phyloP scores from a whole-genome alignment of 192 early-diverging fungal species.

The Podila epigama region DNA sequence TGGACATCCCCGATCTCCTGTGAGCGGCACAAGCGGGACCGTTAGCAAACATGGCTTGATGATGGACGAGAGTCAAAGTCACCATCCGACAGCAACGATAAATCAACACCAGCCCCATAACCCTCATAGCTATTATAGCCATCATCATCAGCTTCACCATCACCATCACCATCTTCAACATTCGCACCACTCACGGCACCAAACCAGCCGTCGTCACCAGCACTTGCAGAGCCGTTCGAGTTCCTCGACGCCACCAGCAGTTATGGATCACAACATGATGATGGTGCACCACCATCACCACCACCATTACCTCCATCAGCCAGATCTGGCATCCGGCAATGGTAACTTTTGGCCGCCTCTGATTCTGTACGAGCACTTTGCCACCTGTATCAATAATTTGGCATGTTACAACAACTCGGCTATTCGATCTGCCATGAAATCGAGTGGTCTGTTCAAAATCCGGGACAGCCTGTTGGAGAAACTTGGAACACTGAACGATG shows the following conservation, averaged over 20 bases:
- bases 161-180: slow-evolving; percentile 9
- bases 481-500: too few relatives aligned
- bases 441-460: slow-evolving; percentile 52
- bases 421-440: slow-evolving; percentile 50
- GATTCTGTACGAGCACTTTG: slow-evolving; percentile 47
- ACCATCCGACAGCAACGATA: neutral
- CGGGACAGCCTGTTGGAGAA: slow-evolving; percentile 46
- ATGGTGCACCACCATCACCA: slow-evolving; percentile 1
- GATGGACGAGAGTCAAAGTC: neutral
- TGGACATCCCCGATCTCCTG: neutral
- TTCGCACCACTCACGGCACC: slow-evolving; percentile 4
- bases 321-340: neutral
- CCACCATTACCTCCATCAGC: slow-evolving; percentile 2
- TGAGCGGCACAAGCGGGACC: too few relatives aligned
- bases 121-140: neutral
- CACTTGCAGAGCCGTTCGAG: slow-evolving; percentile 13
- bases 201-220: slow-evolving; percentile 11
- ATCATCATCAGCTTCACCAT: slow-evolving; percentile 4
- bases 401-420: slow-evolving; percentile 52
- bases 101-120: neutral
- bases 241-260: slow-evolving; percentile 20
- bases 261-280: slow-evolving; percentile 7
- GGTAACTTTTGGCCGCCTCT: slow-evolving; percentile 38
- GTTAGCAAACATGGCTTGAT: neutral
- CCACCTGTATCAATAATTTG: slow-evolving; percentile 48